Evolutionary conservation across 108 stramenopile species (phyloP).

Genomic region (Aurantiochytrium sp.): DNA sequence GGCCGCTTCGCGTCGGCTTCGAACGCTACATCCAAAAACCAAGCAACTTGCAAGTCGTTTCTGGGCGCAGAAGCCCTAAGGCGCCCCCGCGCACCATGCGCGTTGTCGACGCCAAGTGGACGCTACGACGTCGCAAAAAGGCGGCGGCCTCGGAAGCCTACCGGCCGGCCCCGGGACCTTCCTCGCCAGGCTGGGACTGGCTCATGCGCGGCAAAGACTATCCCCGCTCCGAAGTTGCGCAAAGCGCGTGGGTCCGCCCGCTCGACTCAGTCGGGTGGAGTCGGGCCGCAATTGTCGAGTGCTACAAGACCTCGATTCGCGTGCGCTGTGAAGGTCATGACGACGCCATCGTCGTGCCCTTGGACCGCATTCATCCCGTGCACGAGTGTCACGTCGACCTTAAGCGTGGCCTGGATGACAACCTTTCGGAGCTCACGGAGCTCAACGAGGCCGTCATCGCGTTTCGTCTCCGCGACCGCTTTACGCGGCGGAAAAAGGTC

Average conservation of each 20-base stretch:
- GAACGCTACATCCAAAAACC: not conserved
- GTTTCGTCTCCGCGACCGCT: not conserved
- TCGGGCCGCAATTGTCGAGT: not conserved
- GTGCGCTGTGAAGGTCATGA: not conserved
- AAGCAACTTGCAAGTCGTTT: not conserved
- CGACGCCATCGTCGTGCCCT: not conserved
- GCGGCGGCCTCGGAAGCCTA: not conserved
- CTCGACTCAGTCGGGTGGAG: not conserved
- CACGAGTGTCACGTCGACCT: not conserved
- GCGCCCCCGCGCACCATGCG: not conserved
- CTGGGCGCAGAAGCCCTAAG: not conserved
- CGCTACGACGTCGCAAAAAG: not conserved
- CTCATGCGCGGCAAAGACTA: not conserved
- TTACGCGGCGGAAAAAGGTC: not conserved
- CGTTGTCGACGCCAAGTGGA: not conserved
- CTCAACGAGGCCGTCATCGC: not conserved
- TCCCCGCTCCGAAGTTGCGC: not conserved
- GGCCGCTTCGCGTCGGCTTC: not conserved
- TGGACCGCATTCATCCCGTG: not conserved
- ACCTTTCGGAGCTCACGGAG: not conserved
- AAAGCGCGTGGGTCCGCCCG: not conserved
- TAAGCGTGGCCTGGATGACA: not conserved
- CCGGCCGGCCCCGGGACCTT: not conserved
- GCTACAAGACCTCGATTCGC: not conserved
- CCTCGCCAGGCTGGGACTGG: constrained; percentile 17